Evolutionary conservation across 2,329 filamentous ascomycete species (phyloP).

Genomic region (Curvularia hawaiiensis): DNA sequence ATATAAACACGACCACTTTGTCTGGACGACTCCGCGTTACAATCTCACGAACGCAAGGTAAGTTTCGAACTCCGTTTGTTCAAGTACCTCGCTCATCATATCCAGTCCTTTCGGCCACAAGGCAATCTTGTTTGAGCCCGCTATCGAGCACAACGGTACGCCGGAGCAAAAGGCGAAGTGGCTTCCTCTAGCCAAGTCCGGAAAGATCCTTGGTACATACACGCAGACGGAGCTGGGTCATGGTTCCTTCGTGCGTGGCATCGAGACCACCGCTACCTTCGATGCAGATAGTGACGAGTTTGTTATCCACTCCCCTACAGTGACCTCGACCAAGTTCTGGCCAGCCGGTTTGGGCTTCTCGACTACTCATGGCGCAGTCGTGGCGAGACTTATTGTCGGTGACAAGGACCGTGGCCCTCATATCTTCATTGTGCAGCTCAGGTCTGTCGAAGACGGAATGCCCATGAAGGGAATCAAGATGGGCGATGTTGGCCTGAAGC

Average conservation of each 20-base stretch:
- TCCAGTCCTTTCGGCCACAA: conserved; percentile 23
- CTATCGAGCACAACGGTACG: conserved; percentile 41
- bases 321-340: conserved; percentile 37
- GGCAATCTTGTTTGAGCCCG: conserved; percentile 34
- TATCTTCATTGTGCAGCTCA: conserved; percentile 58
- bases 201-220: conserved; percentile 52
- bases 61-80: neutral
- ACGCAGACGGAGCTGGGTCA: conserved; percentile 58
- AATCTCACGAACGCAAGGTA: conserved; percentile 19
- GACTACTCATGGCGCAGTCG: conserved; percentile 47
- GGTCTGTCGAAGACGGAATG: conserved; percentile 49
- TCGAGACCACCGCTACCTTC: conserved; percentile 55
- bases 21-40: conserved; percentile 20
- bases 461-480: conserved; percentile 55
- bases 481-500: conserved; percentile 58
- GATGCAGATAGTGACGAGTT: conserved; percentile 52
- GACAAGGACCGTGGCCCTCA: conserved; percentile 50
- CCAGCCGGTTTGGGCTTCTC: conserved; percentile 23
- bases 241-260: conserved; percentile 55
- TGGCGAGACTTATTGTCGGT: conserved; percentile 54
- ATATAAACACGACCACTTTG: conserved; percentile 28
- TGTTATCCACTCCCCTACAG: conserved; percentile 54
- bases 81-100: neutral
- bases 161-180: conserved; percentile 55
- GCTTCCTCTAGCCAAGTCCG: conserved; percentile 40